These are phyloP conservation scores for Crataegus laevigata DNA, from an alignment of 306 rosid genomes.

Conservation along the genomic window DNA sequence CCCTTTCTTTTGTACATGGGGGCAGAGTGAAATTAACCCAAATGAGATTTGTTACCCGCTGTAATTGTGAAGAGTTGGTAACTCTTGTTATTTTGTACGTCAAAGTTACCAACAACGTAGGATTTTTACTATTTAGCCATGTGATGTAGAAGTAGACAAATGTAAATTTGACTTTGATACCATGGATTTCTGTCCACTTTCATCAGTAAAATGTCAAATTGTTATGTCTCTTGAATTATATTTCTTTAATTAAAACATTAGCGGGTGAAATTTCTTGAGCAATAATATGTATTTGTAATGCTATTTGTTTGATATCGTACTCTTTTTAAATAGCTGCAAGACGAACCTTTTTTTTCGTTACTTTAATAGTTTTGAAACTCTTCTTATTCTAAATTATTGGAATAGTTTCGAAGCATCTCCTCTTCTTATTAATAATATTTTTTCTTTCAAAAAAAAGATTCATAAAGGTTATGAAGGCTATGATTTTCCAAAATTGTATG, in stretches of 20 bases:
- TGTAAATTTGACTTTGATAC: neutral
- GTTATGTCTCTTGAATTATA: neutral
- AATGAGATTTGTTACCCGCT: neutral
- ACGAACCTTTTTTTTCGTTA: too few relatives aligned
- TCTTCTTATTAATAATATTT: too few relatives aligned
- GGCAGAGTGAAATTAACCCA: conserved; percentile 3
- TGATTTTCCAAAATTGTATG: too few relatives aligned
- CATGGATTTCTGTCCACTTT: neutral
- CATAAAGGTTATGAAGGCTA: too few relatives aligned
- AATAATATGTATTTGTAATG: neutral
- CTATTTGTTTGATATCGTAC: too few relatives aligned
- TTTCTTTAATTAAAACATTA: neutral
- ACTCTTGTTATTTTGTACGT: neutral
- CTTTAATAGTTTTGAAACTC: too few relatives aligned
- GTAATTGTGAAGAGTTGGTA: conserved; percentile 3
- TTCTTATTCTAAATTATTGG: fast-evolving
- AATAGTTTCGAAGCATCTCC: fast-evolving
- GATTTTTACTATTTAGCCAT: neutral
- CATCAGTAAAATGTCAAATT: neutral
- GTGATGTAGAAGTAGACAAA: neutral
- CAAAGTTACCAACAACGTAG: neutral
- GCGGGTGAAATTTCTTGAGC: neutral
- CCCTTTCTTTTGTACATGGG: conserved; percentile 13
- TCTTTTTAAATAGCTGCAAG: neutral
- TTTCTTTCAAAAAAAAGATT: neutral